These are phyloP conservation scores for Heritiera littoralis DNA, from an alignment of 345 rosid species.

Conservation along the genomic window DNA sequence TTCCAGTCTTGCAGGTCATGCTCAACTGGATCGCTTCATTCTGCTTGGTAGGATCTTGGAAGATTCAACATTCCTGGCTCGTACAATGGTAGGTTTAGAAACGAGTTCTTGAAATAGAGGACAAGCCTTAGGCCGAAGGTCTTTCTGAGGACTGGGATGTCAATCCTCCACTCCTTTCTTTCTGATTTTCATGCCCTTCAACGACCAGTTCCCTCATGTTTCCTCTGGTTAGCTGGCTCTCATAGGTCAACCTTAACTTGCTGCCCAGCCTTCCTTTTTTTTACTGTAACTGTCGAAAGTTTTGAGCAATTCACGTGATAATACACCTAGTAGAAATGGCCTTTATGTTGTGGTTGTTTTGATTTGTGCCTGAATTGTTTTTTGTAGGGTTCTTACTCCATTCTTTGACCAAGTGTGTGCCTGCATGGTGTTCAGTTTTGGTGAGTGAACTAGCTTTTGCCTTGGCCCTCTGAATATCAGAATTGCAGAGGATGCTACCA, in stretches of 20 bases:
- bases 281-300: constrained; percentile 48
- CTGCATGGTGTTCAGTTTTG: constrained; percentile 50
- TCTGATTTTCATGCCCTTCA: constrained; percentile 36
- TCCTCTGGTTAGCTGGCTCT: constrained; percentile 50
- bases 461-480: constrained; percentile 51
- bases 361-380: constrained; percentile 58
- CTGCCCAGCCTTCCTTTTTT: constrained; percentile 45
- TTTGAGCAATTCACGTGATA: constrained; percentile 54
- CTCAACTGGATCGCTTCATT: constrained; percentile 54
- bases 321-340: constrained; percentile 55
- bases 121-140: constrained; percentile 52
- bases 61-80: constrained; percentile 42
- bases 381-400: constrained; percentile 54
- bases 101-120: constrained; percentile 51
- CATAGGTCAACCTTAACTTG: constrained; percentile 48
- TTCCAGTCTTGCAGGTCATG: constrained; percentile 37
- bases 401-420: constrained; percentile 54
- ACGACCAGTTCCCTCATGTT: constrained; percentile 56
- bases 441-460: constrained; percentile 52
- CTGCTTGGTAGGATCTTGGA: constrained; percentile 61
- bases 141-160: constrained; percentile 37
- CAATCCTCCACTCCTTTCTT: constrained; percentile 38
- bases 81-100: constrained; percentile 44
- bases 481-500: constrained; percentile 57
- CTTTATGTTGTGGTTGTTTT: constrained; percentile 54